Evolutionary conservation across 2,329 filamentous ascomycete species (phyloP).

Genomic region (Ramularia collo-cygni): DNA sequence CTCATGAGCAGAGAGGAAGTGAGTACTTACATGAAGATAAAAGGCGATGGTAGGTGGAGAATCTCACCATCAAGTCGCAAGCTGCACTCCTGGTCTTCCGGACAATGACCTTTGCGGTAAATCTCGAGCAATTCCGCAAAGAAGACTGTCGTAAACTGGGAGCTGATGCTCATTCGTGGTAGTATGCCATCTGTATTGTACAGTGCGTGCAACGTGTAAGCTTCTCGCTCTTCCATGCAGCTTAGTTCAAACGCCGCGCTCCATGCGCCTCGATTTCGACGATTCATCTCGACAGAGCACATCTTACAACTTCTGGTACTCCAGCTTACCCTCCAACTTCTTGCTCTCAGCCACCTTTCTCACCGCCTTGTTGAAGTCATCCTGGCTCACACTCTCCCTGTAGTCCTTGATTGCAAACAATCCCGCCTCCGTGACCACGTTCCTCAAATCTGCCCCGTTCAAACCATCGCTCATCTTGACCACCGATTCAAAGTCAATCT

Average conservation of each 20-base stretch:
- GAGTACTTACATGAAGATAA: no score
- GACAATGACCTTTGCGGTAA: no score
- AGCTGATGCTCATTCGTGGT: background rate
- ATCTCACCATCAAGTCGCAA: no score
- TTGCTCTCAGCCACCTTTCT: conserved; percentile 95
- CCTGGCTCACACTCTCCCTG: conserved; percentile 89
- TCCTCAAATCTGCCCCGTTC: conserved; percentile 94
- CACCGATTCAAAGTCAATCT: conserved; percentile 97
- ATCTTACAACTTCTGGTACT: conserved; percentile 17
- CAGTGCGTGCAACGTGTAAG: background rate
- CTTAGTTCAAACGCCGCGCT: conserved; percentile 4
- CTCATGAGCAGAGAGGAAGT: no score
- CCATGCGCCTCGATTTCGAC: background rate
- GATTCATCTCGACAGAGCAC: background rate
- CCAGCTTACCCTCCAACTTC: conserved; percentile 93
- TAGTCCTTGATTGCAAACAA: conserved; percentile 98
- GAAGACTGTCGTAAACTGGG: no score
- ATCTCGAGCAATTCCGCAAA: no score
- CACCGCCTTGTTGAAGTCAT: conserved; percentile 99
- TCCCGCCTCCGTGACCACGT: conserved; percentile 95
- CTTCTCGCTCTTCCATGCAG: background rate
- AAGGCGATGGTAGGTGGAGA: no score
- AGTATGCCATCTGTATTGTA: conserved; percentile 5
- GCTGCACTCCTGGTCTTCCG: no score
- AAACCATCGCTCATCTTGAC: conserved; percentile 99